Evolutionary conservation across 805 yeast species (phyloP).

Genomic region (Grigorovia humatica): DNA sequence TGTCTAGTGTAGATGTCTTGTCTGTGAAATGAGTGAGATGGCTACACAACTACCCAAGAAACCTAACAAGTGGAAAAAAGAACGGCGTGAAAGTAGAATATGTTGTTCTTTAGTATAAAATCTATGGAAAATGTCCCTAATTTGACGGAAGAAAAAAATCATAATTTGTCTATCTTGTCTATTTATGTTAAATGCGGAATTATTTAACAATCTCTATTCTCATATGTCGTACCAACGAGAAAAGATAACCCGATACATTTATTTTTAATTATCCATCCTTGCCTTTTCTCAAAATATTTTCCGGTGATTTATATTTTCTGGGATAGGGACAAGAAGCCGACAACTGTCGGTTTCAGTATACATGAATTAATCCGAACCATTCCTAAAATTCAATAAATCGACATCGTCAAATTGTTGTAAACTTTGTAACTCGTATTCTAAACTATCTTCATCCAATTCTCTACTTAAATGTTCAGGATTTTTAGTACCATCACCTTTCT

Average conservation of each 20-base stretch:
- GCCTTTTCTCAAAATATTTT: too few relatives aligned
- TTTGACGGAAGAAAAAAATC: constrained; percentile 24
- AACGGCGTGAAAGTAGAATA: constrained; percentile 23
- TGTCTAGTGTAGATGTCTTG: constrained; percentile 7
- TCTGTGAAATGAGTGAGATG: constrained; percentile 25
- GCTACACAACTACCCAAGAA: constrained; percentile 27
- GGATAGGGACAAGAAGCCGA: too few relatives aligned
- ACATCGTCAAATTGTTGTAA: constrained; percentile 1
- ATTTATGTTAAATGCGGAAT: too few relatives aligned
- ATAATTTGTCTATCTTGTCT: constrained; percentile 4
- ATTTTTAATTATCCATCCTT: too few relatives aligned
- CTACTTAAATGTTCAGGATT: not conserved
- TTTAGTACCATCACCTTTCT: too few relatives aligned
- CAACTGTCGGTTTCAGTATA: too few relatives aligned
- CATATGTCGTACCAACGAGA: too few relatives aligned
- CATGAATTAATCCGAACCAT: not conserved
- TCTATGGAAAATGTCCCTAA: constrained; percentile 25
- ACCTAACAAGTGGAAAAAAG: constrained; percentile 28
- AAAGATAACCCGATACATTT: too few relatives aligned
- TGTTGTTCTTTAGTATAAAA: constrained; percentile 24
- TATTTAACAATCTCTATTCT: too few relatives aligned
- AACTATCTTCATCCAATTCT: not conserved
- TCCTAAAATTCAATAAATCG: not conserved
- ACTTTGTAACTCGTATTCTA: constrained; percentile 2
- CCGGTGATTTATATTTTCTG: too few relatives aligned